phyloP scores from a whole-genome alignment of 352 stramenopile genomes.

The Blastocystis sp. region DNA sequence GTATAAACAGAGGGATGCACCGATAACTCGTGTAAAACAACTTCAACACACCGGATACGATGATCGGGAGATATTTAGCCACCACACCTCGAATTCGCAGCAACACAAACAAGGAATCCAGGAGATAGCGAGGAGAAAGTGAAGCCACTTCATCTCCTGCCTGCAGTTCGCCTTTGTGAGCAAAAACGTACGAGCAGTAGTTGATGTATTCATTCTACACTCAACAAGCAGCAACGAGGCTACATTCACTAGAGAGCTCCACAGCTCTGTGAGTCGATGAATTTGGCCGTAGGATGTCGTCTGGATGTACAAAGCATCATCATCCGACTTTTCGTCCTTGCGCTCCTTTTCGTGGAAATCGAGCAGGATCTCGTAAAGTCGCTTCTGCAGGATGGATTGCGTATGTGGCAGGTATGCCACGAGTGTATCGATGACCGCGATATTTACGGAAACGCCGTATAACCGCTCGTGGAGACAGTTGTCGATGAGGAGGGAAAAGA shows the following conservation, averaged over 20 bases:
- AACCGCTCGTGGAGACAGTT: constrained; percentile 14
- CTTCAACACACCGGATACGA: constrained; percentile 3
- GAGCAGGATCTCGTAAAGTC: background rate
- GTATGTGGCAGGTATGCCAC: background rate
- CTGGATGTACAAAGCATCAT: constrained; percentile 26
- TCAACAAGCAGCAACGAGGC: background rate
- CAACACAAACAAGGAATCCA: background rate
- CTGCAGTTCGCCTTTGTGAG: background rate
- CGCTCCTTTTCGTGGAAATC: constrained; percentile 23
- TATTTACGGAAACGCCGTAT: constrained; percentile 30
- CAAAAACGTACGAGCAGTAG: constrained; percentile 12
- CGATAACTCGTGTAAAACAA: background rate
- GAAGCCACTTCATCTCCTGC: background rate
- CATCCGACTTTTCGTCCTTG: background rate
- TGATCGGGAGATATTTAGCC: constrained; percentile 37
- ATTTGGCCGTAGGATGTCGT: background rate
- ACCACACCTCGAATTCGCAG: background rate
- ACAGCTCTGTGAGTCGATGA: constrained; percentile 30
- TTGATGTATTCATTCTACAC: background rate
- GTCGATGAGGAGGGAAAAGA: background rate
- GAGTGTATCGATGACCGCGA: background rate
- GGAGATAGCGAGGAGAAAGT: background rate
- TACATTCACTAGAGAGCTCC: background rate
- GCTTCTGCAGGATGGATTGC: background rate
- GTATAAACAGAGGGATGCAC: background rate